Evolutionary conservation across 176 grass and related monocot genomes (phyloP).

Genomic region (Eremochloa ophiuroides): DNA sequence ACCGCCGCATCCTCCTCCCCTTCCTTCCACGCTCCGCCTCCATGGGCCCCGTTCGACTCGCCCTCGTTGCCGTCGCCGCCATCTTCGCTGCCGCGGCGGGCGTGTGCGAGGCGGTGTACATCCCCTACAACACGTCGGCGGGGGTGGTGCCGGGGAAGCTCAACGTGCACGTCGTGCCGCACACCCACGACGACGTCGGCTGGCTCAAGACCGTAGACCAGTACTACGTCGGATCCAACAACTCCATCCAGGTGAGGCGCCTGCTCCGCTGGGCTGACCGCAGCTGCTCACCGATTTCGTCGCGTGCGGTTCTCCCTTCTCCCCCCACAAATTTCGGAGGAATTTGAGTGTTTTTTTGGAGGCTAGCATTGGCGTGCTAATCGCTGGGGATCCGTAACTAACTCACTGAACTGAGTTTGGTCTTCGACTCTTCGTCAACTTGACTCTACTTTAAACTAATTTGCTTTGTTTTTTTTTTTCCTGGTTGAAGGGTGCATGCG

Average conservation of each 20-base stretch:
- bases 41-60: conserved; percentile 22
- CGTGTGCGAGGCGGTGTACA: conserved; percentile 48
- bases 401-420: background rate
- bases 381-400: background rate
- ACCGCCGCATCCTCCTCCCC: background rate
- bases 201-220: conserved; percentile 97
- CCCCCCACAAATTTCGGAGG: background rate
- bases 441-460: background rate
- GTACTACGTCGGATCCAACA: conserved; percentile 92
- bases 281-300: background rate
- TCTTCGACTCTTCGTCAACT: background rate
- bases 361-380: background rate
- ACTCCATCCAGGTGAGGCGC: conserved; percentile 66
- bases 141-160: conserved; percentile 48
- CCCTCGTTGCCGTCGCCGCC: background rate
- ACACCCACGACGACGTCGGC: conserved; percentile 89
- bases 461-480: background rate
- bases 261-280: background rate
- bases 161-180: conserved; percentile 86
- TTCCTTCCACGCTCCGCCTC: background rate
- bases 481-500: conserved; percentile 57
- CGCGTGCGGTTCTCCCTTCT: background rate
- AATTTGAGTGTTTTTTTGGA: background rate
- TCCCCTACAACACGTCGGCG: conserved; percentile 86
- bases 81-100: background rate